Evolutionary conservation across 2,329 filamentous ascomycete genomes (phyloP).

Genomic region (Pestalotiopsis sp.): DNA sequence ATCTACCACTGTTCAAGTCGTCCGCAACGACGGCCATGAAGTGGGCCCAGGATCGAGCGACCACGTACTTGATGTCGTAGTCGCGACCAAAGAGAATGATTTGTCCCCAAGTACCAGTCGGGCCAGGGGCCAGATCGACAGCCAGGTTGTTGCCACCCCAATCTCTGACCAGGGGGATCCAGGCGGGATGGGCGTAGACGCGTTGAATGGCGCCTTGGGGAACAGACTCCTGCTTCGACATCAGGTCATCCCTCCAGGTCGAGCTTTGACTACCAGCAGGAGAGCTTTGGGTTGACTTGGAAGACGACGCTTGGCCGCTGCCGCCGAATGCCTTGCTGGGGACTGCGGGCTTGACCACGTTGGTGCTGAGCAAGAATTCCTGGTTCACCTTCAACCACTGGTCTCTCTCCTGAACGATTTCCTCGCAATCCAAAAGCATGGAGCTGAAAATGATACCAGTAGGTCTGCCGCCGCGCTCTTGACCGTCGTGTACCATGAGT

Average conservation of each 20-base stretch:
- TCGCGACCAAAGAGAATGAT: constrained; percentile 96
- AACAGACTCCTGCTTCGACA: constrained; percentile 83
- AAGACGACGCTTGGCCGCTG: constrained; percentile 67
- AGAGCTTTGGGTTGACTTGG: constrained; percentile 58
- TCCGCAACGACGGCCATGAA: constrained; percentile 88
- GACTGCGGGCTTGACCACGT: constrained; percentile 60
- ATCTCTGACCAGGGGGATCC: constrained; percentile 95
- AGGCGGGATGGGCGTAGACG: constrained; percentile 88
- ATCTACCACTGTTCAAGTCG: constrained; percentile 87
- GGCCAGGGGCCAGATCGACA: constrained; percentile 88
- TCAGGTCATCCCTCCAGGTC: constrained; percentile 83
- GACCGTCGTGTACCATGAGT: constrained; percentile 89
- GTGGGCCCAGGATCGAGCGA: constrained; percentile 87
- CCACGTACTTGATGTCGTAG: constrained; percentile 97
- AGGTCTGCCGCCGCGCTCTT: constrained; percentile 88
- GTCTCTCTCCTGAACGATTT: constrained; percentile 96
- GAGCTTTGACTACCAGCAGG: constrained; percentile 53
- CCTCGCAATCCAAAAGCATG: constrained; percentile 97
- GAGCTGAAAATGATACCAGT: constrained; percentile 91
- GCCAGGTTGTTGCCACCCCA: constrained; percentile 99
- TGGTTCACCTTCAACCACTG: constrained; percentile 95
- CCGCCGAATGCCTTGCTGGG: constrained; percentile 75
- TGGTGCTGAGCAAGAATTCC: constrained; percentile 73
- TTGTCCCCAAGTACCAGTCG: constrained; percentile 91
- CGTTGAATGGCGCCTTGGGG: constrained; percentile 87